Base-by-base conservation (phyloP, 495 filamentous ascomycete species). In the Penicillium paradoxum region DNA sequence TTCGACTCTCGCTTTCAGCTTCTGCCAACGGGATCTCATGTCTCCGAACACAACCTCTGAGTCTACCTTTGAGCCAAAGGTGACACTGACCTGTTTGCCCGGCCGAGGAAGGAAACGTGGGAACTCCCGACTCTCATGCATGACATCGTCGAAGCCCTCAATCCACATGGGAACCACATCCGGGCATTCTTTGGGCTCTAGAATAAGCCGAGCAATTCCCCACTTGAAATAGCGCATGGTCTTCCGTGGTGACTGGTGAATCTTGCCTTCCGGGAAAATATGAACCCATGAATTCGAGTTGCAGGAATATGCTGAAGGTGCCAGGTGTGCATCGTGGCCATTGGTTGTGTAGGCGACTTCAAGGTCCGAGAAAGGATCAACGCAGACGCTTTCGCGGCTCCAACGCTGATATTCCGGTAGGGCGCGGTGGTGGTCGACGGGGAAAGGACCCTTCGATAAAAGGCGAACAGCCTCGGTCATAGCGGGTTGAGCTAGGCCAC, bases 171-270 rank as follows among this genome's bases (percentile, higher is more conserved):
- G 91, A n/a, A 98, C 75, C 0, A 98, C 74, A 48, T 89, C 86
- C 1, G 93, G 93, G 38, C 83, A 81, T 25, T 87, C 86, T 22
- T 89, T 87, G 42, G 85, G 74, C 66, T 98, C 93, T 9, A 98
- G 78, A 45, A 98, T 92, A 33, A 96, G 73, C 1, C 93, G 82
- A 4, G 91, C 86, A 6, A 97, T 74, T 6, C 93, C 93, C 93
- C 93, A 98, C 68, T 93, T 95, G 80, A 96, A 96, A 73, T 98
- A 98, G 10, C 92, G 87, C 81, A 97, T 86, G 32, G 83, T 81
- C 56, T 84, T 83, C 27, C 77, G 67, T 3, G 87, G 82, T 50
- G 91, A 83, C 73, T 98, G 93, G 70, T 97, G 91, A 19, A 96
- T 88, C 56, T 85, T 86, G 13, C 90, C 93, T 69, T 98, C 93